Evolutionary conservation across 2,329 filamentous ascomycete genomes (phyloP), one percentile per base, ranked within the genome.

Genomic region (Sclerotinia spermophila): DNA sequence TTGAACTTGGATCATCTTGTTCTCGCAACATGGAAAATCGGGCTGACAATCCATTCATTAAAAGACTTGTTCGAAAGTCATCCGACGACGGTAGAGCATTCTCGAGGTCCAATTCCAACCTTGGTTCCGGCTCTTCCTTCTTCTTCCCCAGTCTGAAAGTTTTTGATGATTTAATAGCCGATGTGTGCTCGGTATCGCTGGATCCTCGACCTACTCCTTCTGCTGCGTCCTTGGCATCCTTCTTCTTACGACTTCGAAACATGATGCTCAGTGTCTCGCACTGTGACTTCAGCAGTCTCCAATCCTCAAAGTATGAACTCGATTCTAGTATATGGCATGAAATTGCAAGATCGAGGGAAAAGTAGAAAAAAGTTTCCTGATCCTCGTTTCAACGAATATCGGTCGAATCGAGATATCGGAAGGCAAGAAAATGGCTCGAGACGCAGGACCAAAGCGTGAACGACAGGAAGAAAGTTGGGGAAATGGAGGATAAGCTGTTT

Each of bases 1-100:
- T 92, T 2, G 93, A 95, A 73, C 84, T 90, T 1, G 95, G 95
- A 77, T 97, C 94, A 79, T 97, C 94, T 80, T 97, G 95, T 81
- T 97, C 95, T 77, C 93, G 86, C 44, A 98, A 84, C 95, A 98
- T 98, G 76, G 95, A 98, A 80, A 99, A 99, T 10, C 96, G 90
- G 19, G 94, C 93, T 0, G 95, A 98, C 6, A 99, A 86, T 56
- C 94, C 95, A 0, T 93, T 94, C 95, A 99, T 97, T 73, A 99
- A 85, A 71, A 99, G 83, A 84, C 96, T 98, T 5, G 96, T 99
- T 71, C 96, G 89, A 81, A 99, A 98, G 78, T 98, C 91, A 81
- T 98, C 93, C 61, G 84, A 90, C 0, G 94, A 86, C 1, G 96
- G 96, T 3, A 99, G 84, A 0, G 89, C 94, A 19, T 84, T 84